phyloP scores from a whole-genome alignment of 140 eudicot genomes.

The Senecio squalidus region DNA sequence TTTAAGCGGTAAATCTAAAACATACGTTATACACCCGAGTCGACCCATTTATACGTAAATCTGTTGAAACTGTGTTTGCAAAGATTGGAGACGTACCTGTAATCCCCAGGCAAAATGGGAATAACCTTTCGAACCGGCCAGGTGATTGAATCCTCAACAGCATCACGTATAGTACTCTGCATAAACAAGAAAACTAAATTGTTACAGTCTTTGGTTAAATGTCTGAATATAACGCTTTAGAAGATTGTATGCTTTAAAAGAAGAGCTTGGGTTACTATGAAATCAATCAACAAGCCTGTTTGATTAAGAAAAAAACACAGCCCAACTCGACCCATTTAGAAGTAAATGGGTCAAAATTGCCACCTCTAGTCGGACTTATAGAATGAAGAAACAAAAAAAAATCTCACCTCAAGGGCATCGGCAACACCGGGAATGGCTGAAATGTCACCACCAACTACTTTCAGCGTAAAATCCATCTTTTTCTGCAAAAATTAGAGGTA shows the following conservation, averaged over 20 bases:
- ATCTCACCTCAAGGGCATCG: conserved; percentile 86
- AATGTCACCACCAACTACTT: conserved; percentile 92
- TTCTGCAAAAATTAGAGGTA: conserved; percentile 46
- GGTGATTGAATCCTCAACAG: conserved; percentile 93
- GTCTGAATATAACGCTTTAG: no score
- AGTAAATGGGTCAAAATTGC: background rate
- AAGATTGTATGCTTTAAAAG: no score
- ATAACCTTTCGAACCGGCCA: conserved; percentile 97
- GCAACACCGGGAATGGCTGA: conserved; percentile 89
- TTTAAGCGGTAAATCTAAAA: background rate
- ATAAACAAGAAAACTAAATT: conserved; percentile 10
- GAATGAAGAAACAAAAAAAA: background rate
- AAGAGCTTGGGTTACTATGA: no score
- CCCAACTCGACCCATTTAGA: no score
- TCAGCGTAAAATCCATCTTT: conserved; percentile 88
- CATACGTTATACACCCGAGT: background rate
- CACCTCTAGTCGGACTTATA: no score
- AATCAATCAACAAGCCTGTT: no score
- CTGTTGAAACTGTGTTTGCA: background rate
- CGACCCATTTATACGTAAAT: background rate
- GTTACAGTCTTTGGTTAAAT: no score
- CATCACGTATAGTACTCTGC: conserved; percentile 88
- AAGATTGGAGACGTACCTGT: conserved; percentile 44
- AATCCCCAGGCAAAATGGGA: conserved; percentile 94
- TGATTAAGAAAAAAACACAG: no score